Evolutionary conservation across 2,329 filamentous ascomycete genomes (phyloP).

Genomic region (Cladosporium phlei): DNA sequence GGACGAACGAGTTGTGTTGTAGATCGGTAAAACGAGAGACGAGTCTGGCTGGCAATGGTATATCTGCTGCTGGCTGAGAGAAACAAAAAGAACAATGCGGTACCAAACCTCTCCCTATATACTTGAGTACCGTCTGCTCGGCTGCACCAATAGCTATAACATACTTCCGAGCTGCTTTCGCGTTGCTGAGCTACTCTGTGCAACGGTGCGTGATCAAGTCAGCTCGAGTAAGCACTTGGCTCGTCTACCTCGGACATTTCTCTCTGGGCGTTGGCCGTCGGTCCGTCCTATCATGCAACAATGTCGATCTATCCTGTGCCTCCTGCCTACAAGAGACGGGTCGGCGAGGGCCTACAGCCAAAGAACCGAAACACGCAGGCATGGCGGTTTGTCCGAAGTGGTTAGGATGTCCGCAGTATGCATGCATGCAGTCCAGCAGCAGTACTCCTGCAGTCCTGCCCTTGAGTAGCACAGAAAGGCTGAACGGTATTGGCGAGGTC

Average conservation of each 20-base stretch:
- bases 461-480: no score
- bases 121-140: no score
- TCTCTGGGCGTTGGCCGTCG: conserved; percentile 1
- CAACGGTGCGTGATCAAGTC: conserved; percentile 7
- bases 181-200: neutral
- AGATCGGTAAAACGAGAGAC: conserved; percentile 7
- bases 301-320: conserved; percentile 3
- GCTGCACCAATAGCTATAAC: neutral
- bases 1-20: conserved; percentile 1
- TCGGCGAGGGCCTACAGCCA: conserved; percentile 3
- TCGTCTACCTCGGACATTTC: conserved; percentile 1
- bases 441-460: no score
- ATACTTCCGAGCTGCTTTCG: conserved; percentile 4
- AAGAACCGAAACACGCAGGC: conserved; percentile 6
- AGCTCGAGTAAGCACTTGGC: conserved; percentile 2
- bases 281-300: neutral
- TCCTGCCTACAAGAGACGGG: conserved; percentile 8
- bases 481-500: no score
- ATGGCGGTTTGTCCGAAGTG: neutral
- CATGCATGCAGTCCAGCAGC: no score
- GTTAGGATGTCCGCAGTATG: no score
- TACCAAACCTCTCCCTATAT: conserved; percentile 5
- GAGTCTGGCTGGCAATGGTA: neutral
- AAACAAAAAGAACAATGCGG: neutral
- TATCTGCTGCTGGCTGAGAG: neutral